A percentile compares a stretch with the other conserved stretches of the same genome.
phyloP scores from a whole-genome alignment of 73 alveolate species.

The Paramecium sonneborni region DNA sequence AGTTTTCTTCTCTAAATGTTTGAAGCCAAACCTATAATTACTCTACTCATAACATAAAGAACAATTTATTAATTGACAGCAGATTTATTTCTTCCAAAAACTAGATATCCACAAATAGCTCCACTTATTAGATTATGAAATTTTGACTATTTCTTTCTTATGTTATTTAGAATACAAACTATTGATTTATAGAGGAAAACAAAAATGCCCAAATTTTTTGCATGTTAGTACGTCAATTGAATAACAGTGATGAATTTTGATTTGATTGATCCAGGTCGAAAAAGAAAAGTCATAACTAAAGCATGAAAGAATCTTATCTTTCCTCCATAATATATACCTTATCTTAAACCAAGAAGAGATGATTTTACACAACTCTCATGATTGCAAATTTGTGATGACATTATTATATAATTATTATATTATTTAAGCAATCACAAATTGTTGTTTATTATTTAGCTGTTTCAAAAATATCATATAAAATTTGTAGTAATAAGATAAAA shows the following conservation, averaged over 20 bases:
- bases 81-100: constrained; percentile 74
- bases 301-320: constrained; percentile 86
- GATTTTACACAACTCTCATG: constrained; percentile 69
- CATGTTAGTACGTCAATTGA: constrained; percentile 78
- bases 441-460: constrained; percentile 42
- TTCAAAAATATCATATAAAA: background rate
- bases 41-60: constrained; percentile 77
- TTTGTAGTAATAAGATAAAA: background rate
- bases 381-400: constrained; percentile 43
- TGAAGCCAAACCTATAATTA: constrained; percentile 71
- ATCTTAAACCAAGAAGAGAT: constrained; percentile 77
- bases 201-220: constrained; percentile 75
- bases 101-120: constrained; percentile 68
- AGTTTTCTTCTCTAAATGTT: constrained; percentile 32
- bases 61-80: constrained; percentile 79
- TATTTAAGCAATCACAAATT: background rate
- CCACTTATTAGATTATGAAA: constrained; percentile 77
- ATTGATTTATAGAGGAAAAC: constrained; percentile 76
- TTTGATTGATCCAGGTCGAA: constrained; percentile 69
- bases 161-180: constrained; percentile 68
- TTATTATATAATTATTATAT: background rate
- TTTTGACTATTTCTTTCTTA: constrained; percentile 62
- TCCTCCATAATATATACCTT: constrained; percentile 87
- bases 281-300: constrained; percentile 84
- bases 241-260: constrained; percentile 68